Base-by-base conservation (phyloP, 257 asterid genomes). In the Solanum sitiens region DNA sequence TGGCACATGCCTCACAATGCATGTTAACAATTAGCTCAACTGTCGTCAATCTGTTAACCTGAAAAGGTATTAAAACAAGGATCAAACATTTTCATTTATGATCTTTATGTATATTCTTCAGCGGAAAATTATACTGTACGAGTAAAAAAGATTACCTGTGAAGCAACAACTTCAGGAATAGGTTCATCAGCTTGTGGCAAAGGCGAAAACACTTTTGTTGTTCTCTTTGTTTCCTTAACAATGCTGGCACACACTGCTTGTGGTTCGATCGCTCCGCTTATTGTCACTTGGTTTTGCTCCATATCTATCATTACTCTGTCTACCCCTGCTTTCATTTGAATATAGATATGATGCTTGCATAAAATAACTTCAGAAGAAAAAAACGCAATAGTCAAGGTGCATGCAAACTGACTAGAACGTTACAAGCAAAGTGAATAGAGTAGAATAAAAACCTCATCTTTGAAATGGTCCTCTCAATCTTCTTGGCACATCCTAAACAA, bases 1-100 rank as follows among this genome's bases (percentile, higher is more conserved):
- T 87, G 3, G 99, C 98, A 87, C 99, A 96, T 23, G 99, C 98
- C 83, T 91, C 95, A 87, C 98, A 96, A 71, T 96, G 99, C 99
- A 95, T 95, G 92, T 95, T 94, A 65, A 95, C 98, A 35, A 88
- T 93, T 18, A 96, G 93, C 44, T 94, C 96, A 53, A 94, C 93
- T 0, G 96, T 94, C 35, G 89, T 88, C 79, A 93, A 89, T 61
- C 93, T 94, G 75, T 91, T 94, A 47, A 92, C 96, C 99, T 96
- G 90, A 44, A 79, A 85, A 53, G 20, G 80, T 44, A 68, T 25
- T 4, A 25, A 44, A 45, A 25, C 84, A 79, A 44, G 39, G 84
- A 79, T 45, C 65, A 25, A 44, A 77, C 65, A 15, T 14, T 45
- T 27, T 25, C 25, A 13, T 42, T 77, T 77, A 6, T 76, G 33